Evolutionary conservation across 1,139 yeast genomes (phyloP).

Genomic region (Blastobotrys proliferans): DNA sequence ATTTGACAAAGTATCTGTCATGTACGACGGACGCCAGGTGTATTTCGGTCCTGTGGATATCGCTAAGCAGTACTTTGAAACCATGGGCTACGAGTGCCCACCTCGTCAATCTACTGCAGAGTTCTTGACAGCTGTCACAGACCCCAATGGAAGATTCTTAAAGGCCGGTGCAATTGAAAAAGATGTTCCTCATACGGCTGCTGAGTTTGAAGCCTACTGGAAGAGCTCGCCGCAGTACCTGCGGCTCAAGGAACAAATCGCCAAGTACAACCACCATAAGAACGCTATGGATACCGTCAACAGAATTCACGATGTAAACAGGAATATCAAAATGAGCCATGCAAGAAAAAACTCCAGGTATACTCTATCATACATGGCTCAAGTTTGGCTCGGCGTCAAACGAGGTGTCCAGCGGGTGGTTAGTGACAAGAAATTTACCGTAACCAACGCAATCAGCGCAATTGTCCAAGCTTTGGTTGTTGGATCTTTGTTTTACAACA

Average conservation of each 20-base stretch:
- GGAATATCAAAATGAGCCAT: slow-evolving; percentile 23
- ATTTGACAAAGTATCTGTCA: slow-evolving; percentile 58
- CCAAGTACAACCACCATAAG: neutral
- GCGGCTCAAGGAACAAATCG: slow-evolving; percentile 26
- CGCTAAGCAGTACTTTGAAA: slow-evolving; percentile 50
- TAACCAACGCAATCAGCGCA: slow-evolving; percentile 46
- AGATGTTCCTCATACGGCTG: slow-evolving; percentile 51
- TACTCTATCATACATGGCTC: slow-evolving; percentile 35
- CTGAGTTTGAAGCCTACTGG: slow-evolving; percentile 55
- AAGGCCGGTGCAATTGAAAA: slow-evolving; percentile 35
- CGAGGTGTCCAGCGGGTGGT: slow-evolving; percentile 53
- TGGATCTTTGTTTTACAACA: slow-evolving; percentile 53
- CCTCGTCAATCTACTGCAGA: slow-evolving; percentile 56
- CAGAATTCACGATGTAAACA: slow-evolving; percentile 30
- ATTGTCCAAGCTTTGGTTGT: slow-evolving; percentile 48
- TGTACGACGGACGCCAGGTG: slow-evolving; percentile 54
- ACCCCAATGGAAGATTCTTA: slow-evolving; percentile 44
- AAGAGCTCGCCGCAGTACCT: slow-evolving; percentile 43
- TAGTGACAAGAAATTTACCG: slow-evolving; percentile 50
- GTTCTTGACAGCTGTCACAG: slow-evolving; percentile 59
- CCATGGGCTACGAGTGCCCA: slow-evolving; percentile 58
- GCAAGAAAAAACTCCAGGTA: slow-evolving; percentile 34
- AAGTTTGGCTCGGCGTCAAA: slow-evolving; percentile 33
- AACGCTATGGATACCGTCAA: neutral
- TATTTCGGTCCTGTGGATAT: slow-evolving; percentile 50